Percentiles rank a stretch among this genome's conserved stretches.
Evolutionary conservation across 2,329 filamentous ascomycete species (phyloP).

Genomic region (Cladosporium sp.): DNA sequence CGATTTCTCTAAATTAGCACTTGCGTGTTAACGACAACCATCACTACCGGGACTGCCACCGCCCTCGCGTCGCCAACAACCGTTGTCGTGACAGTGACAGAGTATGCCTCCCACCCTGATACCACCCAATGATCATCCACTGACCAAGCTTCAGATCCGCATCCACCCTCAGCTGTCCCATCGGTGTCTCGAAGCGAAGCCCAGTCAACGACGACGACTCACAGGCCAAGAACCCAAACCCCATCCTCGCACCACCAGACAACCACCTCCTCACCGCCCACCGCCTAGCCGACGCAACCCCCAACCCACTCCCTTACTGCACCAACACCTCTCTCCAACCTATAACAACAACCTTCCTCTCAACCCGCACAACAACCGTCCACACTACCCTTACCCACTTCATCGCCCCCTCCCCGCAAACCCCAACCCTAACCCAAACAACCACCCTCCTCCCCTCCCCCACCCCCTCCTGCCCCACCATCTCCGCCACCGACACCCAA

Average conservation of each 20-base stretch:
- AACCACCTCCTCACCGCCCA: background rate
- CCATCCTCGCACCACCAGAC: too few relatives aligned
- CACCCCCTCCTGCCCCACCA: background rate
- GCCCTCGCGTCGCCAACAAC: background rate
- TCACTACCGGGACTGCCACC: background rate
- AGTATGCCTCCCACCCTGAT: background rate
- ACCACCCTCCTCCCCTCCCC: background rate
- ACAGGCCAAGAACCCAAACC: background rate
- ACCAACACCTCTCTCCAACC: background rate
- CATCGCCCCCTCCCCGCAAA: background rate
- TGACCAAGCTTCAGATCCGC: too few relatives aligned
- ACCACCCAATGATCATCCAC: too few relatives aligned
- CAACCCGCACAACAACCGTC: background rate
- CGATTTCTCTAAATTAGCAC: background rate
- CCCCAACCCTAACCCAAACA: background rate
- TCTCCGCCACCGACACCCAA: background rate
- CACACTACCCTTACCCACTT: background rate
- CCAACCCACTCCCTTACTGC: background rate
- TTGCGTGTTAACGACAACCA: background rate
- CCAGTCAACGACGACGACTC: background rate
- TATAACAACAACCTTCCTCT: background rate
- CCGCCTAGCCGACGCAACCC: background rate
- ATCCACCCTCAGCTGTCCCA: too few relatives aligned
- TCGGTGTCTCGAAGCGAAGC: background rate
- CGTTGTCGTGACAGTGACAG: background rate